Conservation (phyloP, 1,284 basidiomycete species). For the Macrocystidia cucumis region DNA sequence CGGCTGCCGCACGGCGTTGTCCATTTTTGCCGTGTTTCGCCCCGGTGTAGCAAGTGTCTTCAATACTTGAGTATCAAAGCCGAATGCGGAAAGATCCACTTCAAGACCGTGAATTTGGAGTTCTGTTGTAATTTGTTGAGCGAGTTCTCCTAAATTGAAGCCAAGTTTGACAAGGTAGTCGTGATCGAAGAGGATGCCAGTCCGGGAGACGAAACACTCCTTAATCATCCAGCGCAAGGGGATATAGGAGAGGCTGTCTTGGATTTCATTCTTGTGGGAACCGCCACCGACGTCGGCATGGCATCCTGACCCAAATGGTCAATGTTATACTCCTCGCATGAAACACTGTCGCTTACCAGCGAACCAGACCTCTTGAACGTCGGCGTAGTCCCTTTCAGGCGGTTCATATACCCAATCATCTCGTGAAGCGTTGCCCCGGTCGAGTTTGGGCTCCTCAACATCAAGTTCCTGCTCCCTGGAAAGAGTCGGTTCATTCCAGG, state of each 20-base stretch:
- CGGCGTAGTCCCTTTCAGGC: slow-evolving; percentile 11
- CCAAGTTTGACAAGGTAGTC: slow-evolving; percentile 11
- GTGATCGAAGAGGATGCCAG: slow-evolving; percentile 13
- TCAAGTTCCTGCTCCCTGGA: slow-evolving; percentile 16
- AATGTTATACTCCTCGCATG: not conserved
- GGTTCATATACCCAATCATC: slow-evolving; percentile 16
- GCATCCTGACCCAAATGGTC: slow-evolving; percentile 11
- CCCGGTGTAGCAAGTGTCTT: not conserved
- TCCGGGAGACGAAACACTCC: slow-evolving; percentile 12
- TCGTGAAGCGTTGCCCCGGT: not conserved
- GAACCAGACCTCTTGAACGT: slow-evolving; percentile 18
- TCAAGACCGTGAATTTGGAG: slow-evolving; percentile 4
- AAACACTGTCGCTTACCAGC: slow-evolving; percentile 6
- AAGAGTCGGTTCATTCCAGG: slow-evolving; percentile 14
- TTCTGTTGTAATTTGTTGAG: no score
- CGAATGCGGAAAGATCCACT: slow-evolving; percentile 7
- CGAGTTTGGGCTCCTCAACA: slow-evolving; percentile 10
- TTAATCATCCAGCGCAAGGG: slow-evolving; percentile 19
- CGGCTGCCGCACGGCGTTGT: not conserved
- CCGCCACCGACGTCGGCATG: slow-evolving; percentile 20
- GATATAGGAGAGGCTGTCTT: slow-evolving; percentile 16
- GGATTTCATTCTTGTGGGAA: slow-evolving; percentile 13
- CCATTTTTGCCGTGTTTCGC: not conserved
- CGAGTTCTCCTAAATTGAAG: slow-evolving; percentile 12
- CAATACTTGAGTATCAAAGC: slow-evolving; percentile 6